Evolutionary conservation across 139 green algal species (phyloP).

Genomic region (Chlamydomonas incerta): DNA sequence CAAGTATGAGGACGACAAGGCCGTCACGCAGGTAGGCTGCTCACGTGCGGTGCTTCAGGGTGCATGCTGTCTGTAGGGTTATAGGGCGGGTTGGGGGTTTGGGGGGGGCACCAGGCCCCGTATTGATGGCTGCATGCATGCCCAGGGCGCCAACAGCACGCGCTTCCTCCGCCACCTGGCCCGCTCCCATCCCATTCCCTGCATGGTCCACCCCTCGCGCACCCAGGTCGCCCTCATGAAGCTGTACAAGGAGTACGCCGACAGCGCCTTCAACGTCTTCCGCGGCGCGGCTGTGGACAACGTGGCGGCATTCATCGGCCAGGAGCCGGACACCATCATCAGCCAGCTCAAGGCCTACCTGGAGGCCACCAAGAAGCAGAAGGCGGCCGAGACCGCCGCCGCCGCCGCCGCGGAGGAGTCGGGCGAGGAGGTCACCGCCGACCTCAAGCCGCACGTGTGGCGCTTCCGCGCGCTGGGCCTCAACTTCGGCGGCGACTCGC

Average conservation of each 20-base stretch:
- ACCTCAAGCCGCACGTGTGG: constrained; percentile 55
- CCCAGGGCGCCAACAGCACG: no score
- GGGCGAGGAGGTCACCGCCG: constrained; percentile 54
- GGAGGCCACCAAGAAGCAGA: constrained; percentile 52
- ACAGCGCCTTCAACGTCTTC: constrained; percentile 57
- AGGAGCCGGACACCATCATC: constrained; percentile 37
- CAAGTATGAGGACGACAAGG: constrained; percentile 46
- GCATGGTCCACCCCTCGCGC: no score
- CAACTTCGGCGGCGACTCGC: constrained; percentile 47
- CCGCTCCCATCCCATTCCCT: not conserved
- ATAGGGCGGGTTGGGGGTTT: no score
- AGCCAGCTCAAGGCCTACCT: constrained; percentile 46
- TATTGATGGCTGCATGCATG: no score
- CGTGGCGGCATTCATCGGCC: constrained; percentile 22
- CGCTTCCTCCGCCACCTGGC: not conserved
- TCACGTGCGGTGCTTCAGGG: no score
- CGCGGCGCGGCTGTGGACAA: constrained; percentile 11
- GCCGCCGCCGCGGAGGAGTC: constrained; percentile 50
- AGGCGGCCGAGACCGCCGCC: constrained; percentile 33
- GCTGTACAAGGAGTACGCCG: constrained; percentile 73
- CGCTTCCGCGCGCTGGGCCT: constrained; percentile 62
- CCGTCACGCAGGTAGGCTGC: constrained; percentile 30
- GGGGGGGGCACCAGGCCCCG: no score
- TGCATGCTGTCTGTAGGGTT: no score
- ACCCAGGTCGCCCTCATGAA: constrained; percentile 51